Percentiles rank a stretch among this genome's conserved stretches.
Conservation (phyloP, 495 filamentous ascomycete genomes). For the Penicillium roqueforti region DNA sequence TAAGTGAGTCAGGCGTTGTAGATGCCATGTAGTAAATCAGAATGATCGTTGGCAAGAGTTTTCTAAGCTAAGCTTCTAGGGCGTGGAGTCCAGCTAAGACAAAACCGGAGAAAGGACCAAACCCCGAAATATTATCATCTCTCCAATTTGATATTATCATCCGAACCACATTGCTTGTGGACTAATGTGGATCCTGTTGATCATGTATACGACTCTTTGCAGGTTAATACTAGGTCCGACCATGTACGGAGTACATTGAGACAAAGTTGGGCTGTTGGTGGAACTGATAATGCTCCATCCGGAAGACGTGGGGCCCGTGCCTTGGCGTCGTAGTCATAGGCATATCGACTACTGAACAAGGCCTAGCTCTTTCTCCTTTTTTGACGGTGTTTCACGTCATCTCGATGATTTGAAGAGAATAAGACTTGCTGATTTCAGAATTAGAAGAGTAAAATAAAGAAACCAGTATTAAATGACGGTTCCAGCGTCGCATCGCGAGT, state of each 20-base stretch:
- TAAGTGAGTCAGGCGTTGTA: neutral
- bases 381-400: neutral
- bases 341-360: neutral
- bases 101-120: neutral
- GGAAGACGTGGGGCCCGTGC: too few species aligned
- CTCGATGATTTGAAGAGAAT: neutral
- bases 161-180: neutral
- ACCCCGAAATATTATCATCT: neutral
- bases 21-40: neutral
- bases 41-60: neutral
- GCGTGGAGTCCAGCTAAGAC: neutral
- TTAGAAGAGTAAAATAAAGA: neutral
- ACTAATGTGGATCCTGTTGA: neutral
- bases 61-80: neutral
- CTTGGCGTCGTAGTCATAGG: neutral
- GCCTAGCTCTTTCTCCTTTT: neutral
- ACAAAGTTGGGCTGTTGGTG: neutral
- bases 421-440: neutral
- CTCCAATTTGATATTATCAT: slow-evolving; percentile 1
- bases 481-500: too few species aligned
- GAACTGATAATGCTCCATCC: neutral
- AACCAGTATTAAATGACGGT: neutral
- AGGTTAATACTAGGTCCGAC: neutral
- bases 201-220: neutral
- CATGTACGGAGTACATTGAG: too few species aligned